Evolutionary conservation across 2,329 filamentous ascomycete species (phyloP).

Genomic region (Alternaria viburni): DNA sequence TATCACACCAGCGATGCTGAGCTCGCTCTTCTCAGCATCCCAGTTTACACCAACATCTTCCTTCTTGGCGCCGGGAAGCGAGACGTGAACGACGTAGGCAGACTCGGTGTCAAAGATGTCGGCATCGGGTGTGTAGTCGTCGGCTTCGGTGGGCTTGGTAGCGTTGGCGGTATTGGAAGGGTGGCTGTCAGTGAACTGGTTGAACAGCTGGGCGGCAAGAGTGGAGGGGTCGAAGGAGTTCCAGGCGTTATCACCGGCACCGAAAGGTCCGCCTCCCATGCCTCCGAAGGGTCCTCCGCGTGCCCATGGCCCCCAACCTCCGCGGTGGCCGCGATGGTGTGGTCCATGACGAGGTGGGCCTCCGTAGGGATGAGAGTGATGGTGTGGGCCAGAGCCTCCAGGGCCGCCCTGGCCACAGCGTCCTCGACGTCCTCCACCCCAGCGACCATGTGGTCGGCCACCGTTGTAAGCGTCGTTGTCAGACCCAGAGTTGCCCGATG

Average conservation of each 20-base stretch:
- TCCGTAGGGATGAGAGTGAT: constrained; percentile 13
- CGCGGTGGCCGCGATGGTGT: constrained; percentile 21
- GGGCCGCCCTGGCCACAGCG: constrained; percentile 31
- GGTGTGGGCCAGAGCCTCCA: constrained; percentile 22
- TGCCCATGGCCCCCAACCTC: constrained; percentile 37
- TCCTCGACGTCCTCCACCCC: constrained; percentile 26
- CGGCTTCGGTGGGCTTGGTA: constrained; percentile 19
- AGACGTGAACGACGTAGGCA: constrained; percentile 70
- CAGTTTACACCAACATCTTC: constrained; percentile 79
- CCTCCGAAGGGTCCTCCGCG: constrained; percentile 19
- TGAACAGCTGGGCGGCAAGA: constrained; percentile 44
- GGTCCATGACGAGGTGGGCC: constrained; percentile 21
- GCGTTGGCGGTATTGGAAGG: constrained; percentile 18
- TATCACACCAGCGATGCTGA: constrained; percentile 75
- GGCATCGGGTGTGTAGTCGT: constrained; percentile 67
- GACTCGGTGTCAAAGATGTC: constrained; percentile 75
- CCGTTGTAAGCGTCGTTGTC: constrained; percentile 23
- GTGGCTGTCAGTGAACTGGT: constrained; percentile 37
- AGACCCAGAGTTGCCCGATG: constrained; percentile 34
- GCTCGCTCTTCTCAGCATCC: constrained; percentile 69
- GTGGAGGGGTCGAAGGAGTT: constrained; percentile 28
- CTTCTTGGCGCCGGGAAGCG: constrained; percentile 79
- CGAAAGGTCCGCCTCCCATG: constrained; percentile 17
- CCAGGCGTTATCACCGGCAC: constrained; percentile 13
- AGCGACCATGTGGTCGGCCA: constrained; percentile 23